Evolutionary conservation across 106 monocot genomes (phyloP).

Genomic region (Iris macrosiphon): DNA sequence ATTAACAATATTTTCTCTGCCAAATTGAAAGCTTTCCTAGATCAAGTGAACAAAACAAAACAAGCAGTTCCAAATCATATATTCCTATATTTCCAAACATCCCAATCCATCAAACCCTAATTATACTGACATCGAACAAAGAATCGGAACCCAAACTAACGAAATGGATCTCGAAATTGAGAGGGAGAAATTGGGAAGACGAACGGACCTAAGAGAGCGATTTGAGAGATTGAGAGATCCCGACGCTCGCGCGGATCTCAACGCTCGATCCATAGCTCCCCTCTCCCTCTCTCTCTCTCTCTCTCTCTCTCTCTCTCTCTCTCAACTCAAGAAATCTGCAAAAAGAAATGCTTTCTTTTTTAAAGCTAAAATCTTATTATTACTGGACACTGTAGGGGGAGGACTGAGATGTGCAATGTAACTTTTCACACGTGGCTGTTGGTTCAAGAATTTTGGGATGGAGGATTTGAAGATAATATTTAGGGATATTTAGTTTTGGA

Average conservation of each 20-base stretch:
- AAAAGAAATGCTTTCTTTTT: too few relatives aligned
- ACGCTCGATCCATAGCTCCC: conserved; percentile 71
- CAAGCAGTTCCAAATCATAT: too few relatives aligned
- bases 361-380: too few relatives aligned
- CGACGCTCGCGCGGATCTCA: conserved; percentile 65
- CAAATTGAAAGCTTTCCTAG: too few relatives aligned
- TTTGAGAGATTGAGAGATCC: conserved; percentile 98
- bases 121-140: not conserved
- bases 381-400: too few relatives aligned
- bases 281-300: not conserved
- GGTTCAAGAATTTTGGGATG: too few relatives aligned
- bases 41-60: not conserved
- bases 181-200: not conserved
- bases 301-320: not conserved
- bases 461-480: too few relatives aligned
- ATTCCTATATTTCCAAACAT: not conserved
- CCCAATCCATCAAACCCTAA: not conserved
- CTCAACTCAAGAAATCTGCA: too few relatives aligned
- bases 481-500: too few relatives aligned
- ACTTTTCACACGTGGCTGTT: too few relatives aligned
- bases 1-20: too few relatives aligned
- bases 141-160: not conserved
- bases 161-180: not conserved
- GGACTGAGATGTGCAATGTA: too few relatives aligned
- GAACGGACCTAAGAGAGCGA: conserved; percentile 66